Conservation (phyloP, 148 eudicot species). For the Diospyros lotus region DNA sequence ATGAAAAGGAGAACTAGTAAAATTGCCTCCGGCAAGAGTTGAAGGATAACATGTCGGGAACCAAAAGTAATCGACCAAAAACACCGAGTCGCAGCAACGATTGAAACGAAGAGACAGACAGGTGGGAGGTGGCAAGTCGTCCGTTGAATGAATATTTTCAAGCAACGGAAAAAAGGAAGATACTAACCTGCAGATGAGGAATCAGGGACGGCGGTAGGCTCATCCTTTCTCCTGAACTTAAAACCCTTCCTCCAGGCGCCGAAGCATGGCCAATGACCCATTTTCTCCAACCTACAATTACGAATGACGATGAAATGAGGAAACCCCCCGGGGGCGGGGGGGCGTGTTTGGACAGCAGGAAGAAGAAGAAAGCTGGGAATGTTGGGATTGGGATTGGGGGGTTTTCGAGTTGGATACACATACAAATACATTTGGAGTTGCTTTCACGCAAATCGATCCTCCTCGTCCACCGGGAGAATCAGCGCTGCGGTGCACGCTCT, state of each 20-base stretch:
- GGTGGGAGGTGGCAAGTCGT: background rate
- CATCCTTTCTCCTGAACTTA: background rate
- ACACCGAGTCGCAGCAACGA: background rate
- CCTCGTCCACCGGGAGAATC: too few species aligned
- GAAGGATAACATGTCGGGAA: background rate
- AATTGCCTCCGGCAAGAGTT: background rate
- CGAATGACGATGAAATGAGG: too few species aligned
- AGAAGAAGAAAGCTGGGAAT: background rate
- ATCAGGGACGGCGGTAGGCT: background rate
- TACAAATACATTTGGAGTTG: background rate
- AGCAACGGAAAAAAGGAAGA: background rate
- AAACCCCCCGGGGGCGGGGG: too few species aligned
- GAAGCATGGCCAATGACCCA: slow-evolving; percentile 19
- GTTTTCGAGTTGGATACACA: background rate
- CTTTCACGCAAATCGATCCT: too few species aligned
- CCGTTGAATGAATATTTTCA: background rate
- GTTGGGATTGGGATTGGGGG: background rate
- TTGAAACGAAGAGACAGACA: background rate
- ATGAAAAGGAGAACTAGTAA: background rate
- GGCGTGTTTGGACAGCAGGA: background rate
- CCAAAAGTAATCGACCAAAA: background rate
- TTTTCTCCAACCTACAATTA: slow-evolving; percentile 2
- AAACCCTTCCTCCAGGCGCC: slow-evolving; percentile 13
- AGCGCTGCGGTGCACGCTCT: background rate
- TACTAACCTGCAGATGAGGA: slow-evolving; percentile 16